Evolutionary conservation across 768 basidiomycete species (phyloP).

Genomic region (Lactifluus echinatus): DNA sequence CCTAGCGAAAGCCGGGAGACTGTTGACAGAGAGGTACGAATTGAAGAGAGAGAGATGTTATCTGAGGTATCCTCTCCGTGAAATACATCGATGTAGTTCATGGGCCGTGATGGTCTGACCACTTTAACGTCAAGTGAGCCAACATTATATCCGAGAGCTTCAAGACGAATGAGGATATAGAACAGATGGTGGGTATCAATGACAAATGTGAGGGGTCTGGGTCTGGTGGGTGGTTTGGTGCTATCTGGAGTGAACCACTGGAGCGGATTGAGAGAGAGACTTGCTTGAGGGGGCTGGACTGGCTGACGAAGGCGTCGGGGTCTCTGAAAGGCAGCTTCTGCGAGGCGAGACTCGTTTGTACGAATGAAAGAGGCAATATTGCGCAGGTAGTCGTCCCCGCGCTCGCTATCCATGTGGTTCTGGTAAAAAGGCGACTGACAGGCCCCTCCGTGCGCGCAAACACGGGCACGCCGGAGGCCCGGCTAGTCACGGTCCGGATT

Average conservation of each 20-base stretch:
- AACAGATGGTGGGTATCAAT: constrained; percentile 79
- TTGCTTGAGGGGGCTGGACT: constrained; percentile 23
- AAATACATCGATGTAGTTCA: constrained; percentile 61
- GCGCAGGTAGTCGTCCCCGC: constrained; percentile 70
- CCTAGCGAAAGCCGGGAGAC: constrained; percentile 72
- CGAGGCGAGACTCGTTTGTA: constrained; percentile 62
- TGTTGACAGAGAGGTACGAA: constrained; percentile 67
- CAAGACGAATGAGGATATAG: constrained; percentile 81
- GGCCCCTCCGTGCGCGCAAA: no score
- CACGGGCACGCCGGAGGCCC: no score
- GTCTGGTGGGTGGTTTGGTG: constrained; percentile 27
- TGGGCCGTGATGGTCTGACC: constrained; percentile 65
- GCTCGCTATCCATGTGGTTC: constrained; percentile 40
- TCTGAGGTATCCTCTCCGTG: constrained; percentile 56
- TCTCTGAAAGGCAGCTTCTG: constrained; percentile 48
- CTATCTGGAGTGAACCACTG: constrained; percentile 44
- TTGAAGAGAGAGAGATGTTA: constrained; percentile 61
- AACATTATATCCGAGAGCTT: constrained; percentile 67
- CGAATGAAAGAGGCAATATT: constrained; percentile 64
- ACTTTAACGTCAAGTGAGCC: constrained; percentile 75
- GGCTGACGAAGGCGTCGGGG: constrained; percentile 36
- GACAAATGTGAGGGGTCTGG: constrained; percentile 54
- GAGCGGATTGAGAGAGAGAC: constrained; percentile 49
- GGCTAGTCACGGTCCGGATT: constrained; percentile 23
- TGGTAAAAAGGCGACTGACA: constrained; percentile 26